phyloP scores from a whole-genome alignment of 208 protist genomes.

The Acanthamoeba culbertsoni region DNA sequence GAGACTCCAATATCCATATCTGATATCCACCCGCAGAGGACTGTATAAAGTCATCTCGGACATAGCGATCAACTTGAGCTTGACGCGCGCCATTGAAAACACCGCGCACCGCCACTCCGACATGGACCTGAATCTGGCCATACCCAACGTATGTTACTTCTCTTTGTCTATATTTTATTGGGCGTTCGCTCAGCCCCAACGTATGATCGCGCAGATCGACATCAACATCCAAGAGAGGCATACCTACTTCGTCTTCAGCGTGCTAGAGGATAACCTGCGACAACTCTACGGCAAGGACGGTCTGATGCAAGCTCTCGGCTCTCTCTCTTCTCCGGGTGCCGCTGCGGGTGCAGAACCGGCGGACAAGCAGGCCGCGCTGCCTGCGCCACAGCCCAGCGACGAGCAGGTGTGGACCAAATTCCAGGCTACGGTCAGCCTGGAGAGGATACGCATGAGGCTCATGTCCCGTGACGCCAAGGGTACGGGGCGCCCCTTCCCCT shows the following conservation, averaged over 20 bases:
- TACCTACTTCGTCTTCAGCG: not conserved
- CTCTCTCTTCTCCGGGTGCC: not conserved
- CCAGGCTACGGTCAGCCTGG: not conserved
- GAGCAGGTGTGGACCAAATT: conserved; percentile 33
- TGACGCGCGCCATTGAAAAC: conserved; percentile 10
- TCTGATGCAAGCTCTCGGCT: not conserved
- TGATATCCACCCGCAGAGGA: not conserved
- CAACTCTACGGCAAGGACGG: conserved; percentile 27
- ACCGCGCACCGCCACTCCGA: not conserved
- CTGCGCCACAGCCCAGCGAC: not conserved
- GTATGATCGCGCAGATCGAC: not conserved
- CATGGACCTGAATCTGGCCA: not conserved
- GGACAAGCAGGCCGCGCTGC: not conserved
- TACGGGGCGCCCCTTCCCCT: too few species aligned
- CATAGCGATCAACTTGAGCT: not conserved
- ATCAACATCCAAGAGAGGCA: conserved; percentile 40
- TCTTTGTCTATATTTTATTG: not conserved
- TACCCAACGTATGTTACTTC: not conserved
- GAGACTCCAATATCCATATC: too few species aligned
- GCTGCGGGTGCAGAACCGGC: not conserved
- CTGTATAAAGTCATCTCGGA: not conserved
- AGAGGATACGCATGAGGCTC: conserved; percentile 10
- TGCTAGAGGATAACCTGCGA: conserved; percentile 13
- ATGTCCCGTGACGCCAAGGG: conserved; percentile 7
- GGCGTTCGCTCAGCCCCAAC: not conserved